phyloP scores from a whole-genome alignment of 2,329 filamentous ascomycete genomes.

The Epichloe bromicola region DNA sequence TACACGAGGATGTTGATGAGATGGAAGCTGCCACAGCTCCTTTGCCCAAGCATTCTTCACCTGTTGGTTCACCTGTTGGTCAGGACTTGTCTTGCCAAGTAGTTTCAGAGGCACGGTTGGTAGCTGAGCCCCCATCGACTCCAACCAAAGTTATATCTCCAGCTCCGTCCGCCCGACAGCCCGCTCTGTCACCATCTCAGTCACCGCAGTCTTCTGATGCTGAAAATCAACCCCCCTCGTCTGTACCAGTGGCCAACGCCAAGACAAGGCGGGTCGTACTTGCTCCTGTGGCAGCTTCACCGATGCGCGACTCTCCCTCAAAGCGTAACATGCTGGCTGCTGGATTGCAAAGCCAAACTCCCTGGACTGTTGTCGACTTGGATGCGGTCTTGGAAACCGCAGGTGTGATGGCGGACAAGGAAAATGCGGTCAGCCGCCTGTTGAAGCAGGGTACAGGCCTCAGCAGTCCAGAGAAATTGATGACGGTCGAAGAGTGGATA shows the following conservation, averaged over 20 bases:
- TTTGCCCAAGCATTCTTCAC: neutral
- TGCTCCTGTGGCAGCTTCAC: conserved; percentile 32
- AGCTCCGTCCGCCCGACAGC: conserved; percentile 36
- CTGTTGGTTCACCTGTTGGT: neutral
- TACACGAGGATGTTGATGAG: neutral
- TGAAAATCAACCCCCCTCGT: conserved; percentile 66
- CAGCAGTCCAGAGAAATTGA: conserved; percentile 64
- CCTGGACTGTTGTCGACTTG: conserved; percentile 66
- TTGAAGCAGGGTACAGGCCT: conserved; percentile 47
- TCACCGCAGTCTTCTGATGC: conserved; percentile 68
- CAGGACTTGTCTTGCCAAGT: neutral
- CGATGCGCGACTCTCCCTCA: conserved; percentile 43
- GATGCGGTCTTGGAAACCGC: conserved; percentile 52
- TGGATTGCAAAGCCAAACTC: conserved; percentile 40
- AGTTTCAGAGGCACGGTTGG: conserved; percentile 4
- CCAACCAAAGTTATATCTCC: conserved; percentile 30
- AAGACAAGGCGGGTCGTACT: conserved; percentile 34
- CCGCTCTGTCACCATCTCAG: conserved; percentile 47
- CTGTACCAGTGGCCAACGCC: conserved; percentile 38
- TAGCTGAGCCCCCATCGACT: conserved; percentile 27
- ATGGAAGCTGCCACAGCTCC: neutral
- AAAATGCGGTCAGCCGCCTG: conserved; percentile 37
- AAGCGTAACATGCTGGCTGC: conserved; percentile 43
- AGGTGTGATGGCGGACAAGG: conserved; percentile 31
- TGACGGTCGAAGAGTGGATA: conserved; percentile 94